Percentiles rank a stretch among this genome's conserved stretches.
Conservation (phyloP, 2,329 filamentous ascomycete species). For the Chalaropsis thielavioides region DNA sequence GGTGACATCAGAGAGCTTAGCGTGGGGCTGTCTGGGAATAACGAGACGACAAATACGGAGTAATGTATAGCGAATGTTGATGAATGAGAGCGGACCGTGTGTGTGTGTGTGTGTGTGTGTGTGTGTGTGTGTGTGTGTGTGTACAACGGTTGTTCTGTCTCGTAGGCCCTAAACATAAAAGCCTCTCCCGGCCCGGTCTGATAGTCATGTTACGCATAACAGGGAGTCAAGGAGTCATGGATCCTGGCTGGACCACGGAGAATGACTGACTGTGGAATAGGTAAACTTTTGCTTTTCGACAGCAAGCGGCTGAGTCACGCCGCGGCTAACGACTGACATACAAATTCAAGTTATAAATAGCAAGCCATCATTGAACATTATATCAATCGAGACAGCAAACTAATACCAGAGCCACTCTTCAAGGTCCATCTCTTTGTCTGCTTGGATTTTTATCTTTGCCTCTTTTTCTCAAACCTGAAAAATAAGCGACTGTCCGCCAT, state of each 20-base stretch:
- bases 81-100: not conserved
- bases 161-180: no score
- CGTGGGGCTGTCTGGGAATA: not conserved
- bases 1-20: not conserved
- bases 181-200: no score
- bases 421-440: not conserved
- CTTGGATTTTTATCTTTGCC: not conserved
- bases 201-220: no score
- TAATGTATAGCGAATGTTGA: not conserved
- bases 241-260: not conserved
- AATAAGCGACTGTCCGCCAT: slow-evolving; percentile 15
- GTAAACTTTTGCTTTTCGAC: not conserved
- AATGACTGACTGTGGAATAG: not conserved
- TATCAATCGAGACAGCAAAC: not conserved
- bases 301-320: not conserved
- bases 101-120: not conserved
- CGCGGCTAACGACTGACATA: not conserved
- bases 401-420: not conserved
- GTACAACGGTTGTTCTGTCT: no score
- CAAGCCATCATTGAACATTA: not conserved
- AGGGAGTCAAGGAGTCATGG: no score
- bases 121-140: no score
- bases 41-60: not conserved
- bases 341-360: not conserved
- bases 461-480: not conserved